Evolutionary conservation across 495 filamentous ascomycete genomes (phyloP), one percentile per base, ranked within the genome.

Genomic region (Penicillium waksmanii): DNA sequence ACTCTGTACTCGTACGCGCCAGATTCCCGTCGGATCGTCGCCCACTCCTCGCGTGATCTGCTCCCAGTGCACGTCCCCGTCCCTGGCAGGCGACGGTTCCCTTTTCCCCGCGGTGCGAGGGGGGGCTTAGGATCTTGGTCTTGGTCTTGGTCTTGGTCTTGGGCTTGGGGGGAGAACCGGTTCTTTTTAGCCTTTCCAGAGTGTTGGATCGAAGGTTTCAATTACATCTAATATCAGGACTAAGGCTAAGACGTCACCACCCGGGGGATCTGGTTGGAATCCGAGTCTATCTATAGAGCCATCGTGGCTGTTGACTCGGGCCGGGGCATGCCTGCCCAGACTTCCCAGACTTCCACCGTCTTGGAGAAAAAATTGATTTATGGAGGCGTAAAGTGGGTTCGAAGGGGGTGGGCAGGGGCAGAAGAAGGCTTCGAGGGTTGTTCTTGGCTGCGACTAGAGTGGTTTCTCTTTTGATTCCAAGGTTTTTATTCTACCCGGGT

Each of bases 241-340:
- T 31, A 63, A 66, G 27, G 8, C 52, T 18, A 56, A 55, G 61
- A 72, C 69, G 69, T 69, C 66, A 72, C 62, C 61, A 67, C 58
- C 69, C 61, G 2, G 36, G 36, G 10, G 15, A 31, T 31, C 27
- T 0, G 27, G 27, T 31, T 31, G 27, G 27, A 31, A 31, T 31
- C n/a, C n/a, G n/a, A n/a, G n/a, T n/a, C 27, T 31, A 31, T 17
- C 13, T 44, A n/a, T 44, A 44, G 15, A 17, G 17, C 42, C 8
- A 17, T 3, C 42, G 42, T 44, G 42, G n/a, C 42, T 17, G 17
- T 44, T 44, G 3, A 48, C 9, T 19, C 44, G 46, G n/a, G 10
- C 19, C 46, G 23, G 11, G 46, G 46, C 46, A 48, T 48, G 46
- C 21, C 31, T 48, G 46, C 46, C 46, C 46, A 48, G 46, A 48